phyloP scores from a whole-genome alignment of 1,139 yeast species.

The Yamadazyma kanchanaburiensis region DNA sequence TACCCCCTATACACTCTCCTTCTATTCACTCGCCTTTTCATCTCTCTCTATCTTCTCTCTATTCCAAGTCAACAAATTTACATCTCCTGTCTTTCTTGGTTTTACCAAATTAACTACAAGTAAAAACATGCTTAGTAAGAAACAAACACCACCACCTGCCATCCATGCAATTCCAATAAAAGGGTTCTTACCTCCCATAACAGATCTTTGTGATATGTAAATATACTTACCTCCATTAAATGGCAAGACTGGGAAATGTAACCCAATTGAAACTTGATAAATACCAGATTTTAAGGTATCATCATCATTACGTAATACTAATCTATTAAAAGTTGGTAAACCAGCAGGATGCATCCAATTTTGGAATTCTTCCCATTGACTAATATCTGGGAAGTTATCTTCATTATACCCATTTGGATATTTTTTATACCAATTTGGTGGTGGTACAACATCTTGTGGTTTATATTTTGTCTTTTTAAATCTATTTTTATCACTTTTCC shows the following conservation, averaged over 20 bases:
- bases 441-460: conserved; percentile 65
- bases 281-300: conserved; percentile 59
- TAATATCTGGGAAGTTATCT: conserved; percentile 59
- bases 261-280: conserved; percentile 69
- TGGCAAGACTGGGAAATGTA: conserved; percentile 84
- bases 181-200: conserved; percentile 85
- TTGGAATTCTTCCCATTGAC: conserved; percentile 69
- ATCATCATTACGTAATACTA: conserved; percentile 76
- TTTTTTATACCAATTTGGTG: conserved; percentile 67
- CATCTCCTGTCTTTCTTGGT: conserved; percentile 77
- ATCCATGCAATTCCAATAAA: conserved; percentile 89
- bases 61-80: conserved; percentile 72
- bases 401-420: conserved; percentile 72
- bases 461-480: conserved; percentile 60
- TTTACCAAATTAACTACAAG: conserved; percentile 58
- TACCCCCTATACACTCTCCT: too few species aligned
- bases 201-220: conserved; percentile 79
- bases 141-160: conserved; percentile 88
- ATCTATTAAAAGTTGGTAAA: conserved; percentile 77
- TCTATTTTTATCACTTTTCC: conserved; percentile 59
- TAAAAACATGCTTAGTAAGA: conserved; percentile 56
- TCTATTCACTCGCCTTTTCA: too few species aligned
- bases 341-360: conserved; percentile 99
- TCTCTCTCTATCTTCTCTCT: conserved; percentile 22
- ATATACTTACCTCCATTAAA: conserved; percentile 82